Conservation (phyloP, 2,329 filamentous ascomycete genomes). For the Dryadomyces quercus-mongolicae region DNA sequence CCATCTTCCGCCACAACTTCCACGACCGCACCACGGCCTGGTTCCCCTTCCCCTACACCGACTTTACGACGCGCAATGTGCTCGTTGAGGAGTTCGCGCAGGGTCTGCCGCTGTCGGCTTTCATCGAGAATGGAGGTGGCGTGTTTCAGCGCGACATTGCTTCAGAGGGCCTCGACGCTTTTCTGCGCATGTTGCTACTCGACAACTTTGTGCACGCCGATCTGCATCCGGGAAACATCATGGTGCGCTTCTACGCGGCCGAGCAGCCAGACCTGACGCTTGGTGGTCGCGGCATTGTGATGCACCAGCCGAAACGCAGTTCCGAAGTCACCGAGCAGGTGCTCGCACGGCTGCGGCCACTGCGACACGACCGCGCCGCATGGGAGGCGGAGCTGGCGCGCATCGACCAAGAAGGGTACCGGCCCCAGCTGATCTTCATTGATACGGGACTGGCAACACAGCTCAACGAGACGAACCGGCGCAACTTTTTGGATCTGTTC, state of each 20-base stretch:
- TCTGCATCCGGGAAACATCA: conserved; percentile 94
- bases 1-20: conserved; percentile 83
- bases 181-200: conserved; percentile 89
- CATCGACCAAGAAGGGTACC: conserved; percentile 77
- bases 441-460: conserved; percentile 94
- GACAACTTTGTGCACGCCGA: conserved; percentile 98
- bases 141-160: conserved; percentile 91
- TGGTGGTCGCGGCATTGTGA: neutral
- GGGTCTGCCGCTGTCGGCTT: conserved; percentile 81
- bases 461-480: conserved; percentile 72
- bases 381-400: conserved; percentile 66
- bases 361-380: conserved; percentile 48
- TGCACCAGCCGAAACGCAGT: conserved; percentile 10
- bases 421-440: conserved; percentile 93
- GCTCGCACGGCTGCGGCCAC: conserved; percentile 64
- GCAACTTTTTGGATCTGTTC: conserved; percentile 92
- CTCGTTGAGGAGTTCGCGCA: conserved; percentile 93
- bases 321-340: conserved; percentile 80
- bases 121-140: conserved; percentile 83
- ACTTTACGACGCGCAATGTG: conserved; percentile 85
- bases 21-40: conserved; percentile 81
- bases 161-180: conserved; percentile 88
- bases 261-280: conserved; percentile 50
- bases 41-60: conserved; percentile 89
- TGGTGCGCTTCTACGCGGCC: conserved; percentile 95